phyloP scores from a whole-genome alignment of 1,284 basidiomycete genomes.

The Polyporus tsugae region DNA sequence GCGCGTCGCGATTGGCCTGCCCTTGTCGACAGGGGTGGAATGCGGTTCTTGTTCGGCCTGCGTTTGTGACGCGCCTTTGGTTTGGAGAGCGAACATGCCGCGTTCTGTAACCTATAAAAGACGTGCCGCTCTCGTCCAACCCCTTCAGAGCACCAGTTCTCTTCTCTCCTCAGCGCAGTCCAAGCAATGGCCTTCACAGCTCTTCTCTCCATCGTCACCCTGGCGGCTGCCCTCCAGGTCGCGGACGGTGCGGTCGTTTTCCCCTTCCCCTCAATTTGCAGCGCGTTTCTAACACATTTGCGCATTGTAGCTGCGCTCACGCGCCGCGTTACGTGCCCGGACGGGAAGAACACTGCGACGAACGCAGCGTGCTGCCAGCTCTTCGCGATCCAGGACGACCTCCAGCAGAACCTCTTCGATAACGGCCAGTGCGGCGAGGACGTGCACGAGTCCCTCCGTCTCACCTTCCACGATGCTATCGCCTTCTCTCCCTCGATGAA shows the following conservation, averaged over 20 bases:
- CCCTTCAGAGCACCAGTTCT: constrained; percentile 16
- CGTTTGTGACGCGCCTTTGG: background rate
- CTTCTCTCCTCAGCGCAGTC: constrained; percentile 14
- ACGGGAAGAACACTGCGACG: constrained; percentile 40
- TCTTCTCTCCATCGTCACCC: constrained; percentile 28
- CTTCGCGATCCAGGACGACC: constrained; percentile 47
- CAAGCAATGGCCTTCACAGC: constrained; percentile 31
- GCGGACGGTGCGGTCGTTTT: constrained; percentile 24
- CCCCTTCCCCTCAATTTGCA: background rate
- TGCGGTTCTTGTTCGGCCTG: constrained; percentile 14
- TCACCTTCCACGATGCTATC: constrained; percentile 45
- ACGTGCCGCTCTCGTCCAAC: background rate
- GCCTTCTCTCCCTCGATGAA: constrained; percentile 34
- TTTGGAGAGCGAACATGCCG: background rate
- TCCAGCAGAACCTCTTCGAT: constrained; percentile 49
- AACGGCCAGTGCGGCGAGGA: constrained; percentile 38
- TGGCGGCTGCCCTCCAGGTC: constrained; percentile 30
- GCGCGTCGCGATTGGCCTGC: constrained; percentile 20
- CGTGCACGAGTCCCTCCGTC: constrained; percentile 41
- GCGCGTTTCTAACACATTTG: background rate
- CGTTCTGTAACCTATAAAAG: constrained; percentile 25
- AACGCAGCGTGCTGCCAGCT: constrained; percentile 49
- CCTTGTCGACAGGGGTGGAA: constrained; percentile 10
- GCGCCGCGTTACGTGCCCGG: constrained; percentile 36
- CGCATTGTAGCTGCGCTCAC: constrained; percentile 30